Evolutionary conservation across 2,329 filamentous ascomycete species (phyloP).

Genomic region (Xylaria sp.): DNA sequence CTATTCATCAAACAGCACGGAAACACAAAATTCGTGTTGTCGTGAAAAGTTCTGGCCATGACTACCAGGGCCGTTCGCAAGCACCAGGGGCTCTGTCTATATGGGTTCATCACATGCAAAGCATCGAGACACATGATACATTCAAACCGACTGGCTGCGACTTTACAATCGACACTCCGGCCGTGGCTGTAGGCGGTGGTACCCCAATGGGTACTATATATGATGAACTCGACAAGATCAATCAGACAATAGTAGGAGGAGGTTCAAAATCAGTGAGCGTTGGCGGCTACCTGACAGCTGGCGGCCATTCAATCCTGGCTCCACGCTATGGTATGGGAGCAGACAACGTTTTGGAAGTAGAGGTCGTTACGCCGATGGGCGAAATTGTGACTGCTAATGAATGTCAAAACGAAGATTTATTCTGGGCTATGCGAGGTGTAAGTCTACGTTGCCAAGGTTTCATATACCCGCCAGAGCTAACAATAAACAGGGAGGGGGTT

Average conservation of each 20-base stretch:
- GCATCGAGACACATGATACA: constrained; percentile 52
- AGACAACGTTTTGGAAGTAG: constrained; percentile 69
- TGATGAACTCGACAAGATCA: constrained; percentile 55
- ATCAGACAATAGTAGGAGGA: constrained; percentile 65
- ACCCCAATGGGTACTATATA: constrained; percentile 63
- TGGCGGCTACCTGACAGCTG: constrained; percentile 70
- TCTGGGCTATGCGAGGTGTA: constrained; percentile 72
- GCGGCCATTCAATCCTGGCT: constrained; percentile 67
- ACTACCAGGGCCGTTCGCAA: constrained; percentile 59
- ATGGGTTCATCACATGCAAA: constrained; percentile 63
- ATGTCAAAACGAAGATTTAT: constrained; percentile 66
- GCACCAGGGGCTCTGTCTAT: constrained; percentile 63
- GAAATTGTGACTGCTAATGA: constrained; percentile 63
- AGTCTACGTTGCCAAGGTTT: constrained; percentile 38
- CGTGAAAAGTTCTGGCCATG: constrained; percentile 59
- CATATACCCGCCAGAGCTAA: constrained; percentile 5
- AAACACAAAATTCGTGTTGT: constrained; percentile 57
- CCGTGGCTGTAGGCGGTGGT: constrained; percentile 65
- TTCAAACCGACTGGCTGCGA: constrained; percentile 58
- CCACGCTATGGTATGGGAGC: constrained; percentile 68
- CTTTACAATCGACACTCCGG: constrained; percentile 57
- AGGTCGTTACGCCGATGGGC: constrained; percentile 65
- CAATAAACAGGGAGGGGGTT: constrained; percentile 62
- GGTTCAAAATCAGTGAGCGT: constrained; percentile 66
- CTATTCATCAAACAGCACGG: constrained; percentile 47